Base-by-base conservation (phyloP, 1,284 basidiomycete genomes). In the Filobasidium uniguttulatum region DNA sequence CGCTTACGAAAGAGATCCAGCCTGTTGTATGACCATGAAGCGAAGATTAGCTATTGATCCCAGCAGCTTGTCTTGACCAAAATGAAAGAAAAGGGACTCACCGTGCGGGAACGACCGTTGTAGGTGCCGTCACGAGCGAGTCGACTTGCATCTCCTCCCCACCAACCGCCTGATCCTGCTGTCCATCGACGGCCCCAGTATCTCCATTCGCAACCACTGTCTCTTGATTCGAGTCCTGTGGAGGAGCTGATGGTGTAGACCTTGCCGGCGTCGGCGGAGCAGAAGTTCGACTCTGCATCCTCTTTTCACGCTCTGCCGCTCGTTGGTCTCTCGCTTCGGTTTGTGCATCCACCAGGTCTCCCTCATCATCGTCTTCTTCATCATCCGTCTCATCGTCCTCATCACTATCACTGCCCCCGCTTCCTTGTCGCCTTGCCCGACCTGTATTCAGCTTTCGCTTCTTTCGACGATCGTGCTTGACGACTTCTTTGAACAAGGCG, bases 401-500 rank as follows among this genome's bases (percentile, higher is more conserved):
- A 20, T 66, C 73, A 14, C 53, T 58, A 9, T 67, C 69, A 4
- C 61, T 64, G 22, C 57, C 67, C 6, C 62, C 58, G 12, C 52
- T 62, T 1, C 57, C 64, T 5, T 37, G 44, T 4, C 50, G 30
- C 5, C 67, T 71, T 14, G 72, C 75, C 52, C 65, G 76, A 37
- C 77, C 80, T 54, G 72, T 77, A 66, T 82, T 82, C 53, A 85
- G 75, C 71, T 84, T 88, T 62, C 84, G 77, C 73, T 86, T 86
- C 53, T 77, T 75, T 43, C 79, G 59, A 73, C 78, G 60, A 77
- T 77, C 63, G 76, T 79, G 59, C 63, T 85, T 87, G 47, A 89
- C 77, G 17, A 99, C 93, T 67, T 98, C 94, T 65, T 93, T 94
- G 79, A 93, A 99, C 28, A 99, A 77, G 1, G 94, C 94, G 68